Evolutionary conservation across 164 flowering plant species (phyloP), one percentile per base, ranked within the genome.

Genomic region (Vitis labrusca): DNA sequence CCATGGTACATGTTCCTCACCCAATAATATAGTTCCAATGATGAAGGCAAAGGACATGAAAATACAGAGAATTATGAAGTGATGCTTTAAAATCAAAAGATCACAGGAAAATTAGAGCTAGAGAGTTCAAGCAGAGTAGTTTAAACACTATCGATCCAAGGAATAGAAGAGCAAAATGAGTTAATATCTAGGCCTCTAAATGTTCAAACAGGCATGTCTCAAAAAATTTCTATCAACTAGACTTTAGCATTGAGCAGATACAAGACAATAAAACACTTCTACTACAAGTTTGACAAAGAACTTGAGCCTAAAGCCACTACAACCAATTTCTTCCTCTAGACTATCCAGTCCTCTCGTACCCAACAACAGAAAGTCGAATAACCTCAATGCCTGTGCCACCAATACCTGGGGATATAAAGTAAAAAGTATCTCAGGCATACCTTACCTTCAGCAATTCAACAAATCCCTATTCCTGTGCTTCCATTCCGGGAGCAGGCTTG

Each of bases 401-500:
- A 63, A 7, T 52, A 49, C 37, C 53, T 27, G 57, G 44, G 44
- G 7, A 1, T 6, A 37, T 37, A 37, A 37, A 12, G 59, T 9
- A 19, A 16, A 51, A 65, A 19, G 32, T 9, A 50, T 29, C 7
- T 37, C 44, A 37, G 44, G 14, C 44, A 32, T n/a, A 19, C 17
- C 9, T 37, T 37, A 52, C 50, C 66, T 16, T 14, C 47, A 55
- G 17, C 61, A 53, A 72, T 55, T 57, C 32, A 53, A 61, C 13
- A 56, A n/a, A 48, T 15, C 32, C 32, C 16, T 30, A 5, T 48
- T 82, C 80, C 85, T 57, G 85, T 83, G 78, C 85, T 79, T 73
- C 91, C 90, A 59, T 84, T 64, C 86, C 91, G 60, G 73, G 82
- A 67, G 84, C 79, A 65, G 96, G 77, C 80, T 89, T 91, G 77